phyloP scores from a whole-genome alignment of 768 basidiomycete species.

The Calocybe indica region DNA sequence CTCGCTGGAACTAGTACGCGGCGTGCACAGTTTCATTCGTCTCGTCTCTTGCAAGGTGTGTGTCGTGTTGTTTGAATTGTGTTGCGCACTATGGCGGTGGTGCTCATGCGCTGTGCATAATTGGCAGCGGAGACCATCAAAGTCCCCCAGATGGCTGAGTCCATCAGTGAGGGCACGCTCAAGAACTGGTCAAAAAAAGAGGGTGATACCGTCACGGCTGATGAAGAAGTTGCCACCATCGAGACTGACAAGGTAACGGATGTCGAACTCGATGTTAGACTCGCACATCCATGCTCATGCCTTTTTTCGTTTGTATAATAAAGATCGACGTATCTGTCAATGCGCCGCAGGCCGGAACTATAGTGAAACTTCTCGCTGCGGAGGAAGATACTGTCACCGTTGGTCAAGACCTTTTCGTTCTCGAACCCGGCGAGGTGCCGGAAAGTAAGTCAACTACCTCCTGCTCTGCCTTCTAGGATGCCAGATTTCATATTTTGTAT shows the following conservation, averaged over 20 bases:
- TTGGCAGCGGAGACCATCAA: slow-evolving; percentile 79
- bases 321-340: slow-evolving; percentile 98
- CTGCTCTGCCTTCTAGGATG: not conserved
- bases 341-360: slow-evolving; percentile 81
- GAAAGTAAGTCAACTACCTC: slow-evolving; percentile 31
- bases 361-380: slow-evolving; percentile 77
- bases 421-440: slow-evolving; percentile 74
- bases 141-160: slow-evolving; percentile 97
- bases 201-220: slow-evolving; percentile 83
- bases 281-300: slow-evolving; percentile 1
- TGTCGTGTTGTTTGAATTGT: not conserved
- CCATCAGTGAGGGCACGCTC: slow-evolving; percentile 95
- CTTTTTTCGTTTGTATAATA: slow-evolving; percentile 3
- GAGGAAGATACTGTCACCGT: slow-evolving; percentile 95
- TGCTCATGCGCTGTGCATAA: not conserved
- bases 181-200: slow-evolving; percentile 93
- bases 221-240: slow-evolving; percentile 96
- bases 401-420: slow-evolving; percentile 89
- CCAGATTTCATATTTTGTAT: not conserved
- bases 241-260: slow-evolving; percentile 91
- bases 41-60: slow-evolving; percentile 64
- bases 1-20: slow-evolving; percentile 38
- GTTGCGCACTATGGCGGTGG: not conserved
- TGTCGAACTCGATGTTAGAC: slow-evolving; percentile 7
- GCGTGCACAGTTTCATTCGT: slow-evolving; percentile 64